Conservation (phyloP, 306 rosid genomes). For the Casuarina equisetifolia region DNA sequence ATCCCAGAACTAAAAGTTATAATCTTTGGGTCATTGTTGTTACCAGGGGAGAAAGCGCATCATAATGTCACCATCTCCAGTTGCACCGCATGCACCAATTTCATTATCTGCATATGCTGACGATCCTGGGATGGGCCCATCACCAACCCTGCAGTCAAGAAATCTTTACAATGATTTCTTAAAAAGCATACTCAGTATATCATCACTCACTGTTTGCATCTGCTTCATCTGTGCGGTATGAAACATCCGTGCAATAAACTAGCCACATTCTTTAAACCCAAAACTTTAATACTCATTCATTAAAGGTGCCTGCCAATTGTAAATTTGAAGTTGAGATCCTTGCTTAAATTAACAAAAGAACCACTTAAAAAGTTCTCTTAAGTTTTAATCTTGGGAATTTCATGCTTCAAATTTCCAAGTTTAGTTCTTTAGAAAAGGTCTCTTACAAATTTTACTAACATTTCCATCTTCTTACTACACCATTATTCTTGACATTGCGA, state of each 20-base stretch:
- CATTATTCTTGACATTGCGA: too few species aligned
- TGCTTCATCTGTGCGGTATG: neutral
- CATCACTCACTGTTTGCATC: neutral
- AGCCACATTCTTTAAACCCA: neutral
- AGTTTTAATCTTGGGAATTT: too few species aligned
- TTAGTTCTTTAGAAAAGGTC: too few species aligned
- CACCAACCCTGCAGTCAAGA: constrained; percentile 73
- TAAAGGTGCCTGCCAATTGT: too few species aligned
- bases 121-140: constrained; percentile 91
- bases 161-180: neutral
- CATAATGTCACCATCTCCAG: constrained; percentile 93
- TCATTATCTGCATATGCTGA: constrained; percentile 76
- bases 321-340: too few species aligned
- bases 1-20: constrained; percentile 17
- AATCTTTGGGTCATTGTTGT: constrained; percentile 1
- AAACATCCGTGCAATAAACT: neutral
- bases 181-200: neutral
- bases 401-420: too few species aligned
- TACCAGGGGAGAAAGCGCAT: constrained; percentile 98
- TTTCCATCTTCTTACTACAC: too few species aligned
- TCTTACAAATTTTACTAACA: too few species aligned
- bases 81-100: constrained; percentile 92
- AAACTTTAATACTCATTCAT: neutral
- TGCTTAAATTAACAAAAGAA: too few species aligned
- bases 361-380: too few species aligned